Percentiles rank a stretch among this genome's conserved stretches.
Evolutionary conservation across 768 basidiomycete genomes (phyloP).

Genomic region (Kondoa subrosea): DNA sequence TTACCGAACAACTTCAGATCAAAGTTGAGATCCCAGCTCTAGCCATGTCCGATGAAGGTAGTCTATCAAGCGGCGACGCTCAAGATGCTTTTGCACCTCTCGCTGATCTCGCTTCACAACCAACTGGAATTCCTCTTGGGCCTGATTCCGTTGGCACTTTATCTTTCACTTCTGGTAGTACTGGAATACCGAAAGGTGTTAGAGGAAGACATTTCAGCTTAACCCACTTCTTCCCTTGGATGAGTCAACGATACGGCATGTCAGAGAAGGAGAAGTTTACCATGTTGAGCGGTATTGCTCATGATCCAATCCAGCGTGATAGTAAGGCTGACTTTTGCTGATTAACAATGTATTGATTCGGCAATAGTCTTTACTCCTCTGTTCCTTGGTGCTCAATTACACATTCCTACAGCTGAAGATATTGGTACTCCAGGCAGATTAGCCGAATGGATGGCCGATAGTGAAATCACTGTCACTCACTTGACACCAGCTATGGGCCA

Average conservation of each 20-base stretch:
- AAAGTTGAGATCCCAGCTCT: conserved; percentile 82
- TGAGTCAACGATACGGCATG: conserved; percentile 72
- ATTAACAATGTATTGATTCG: conserved; percentile 11
- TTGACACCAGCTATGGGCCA: conserved; percentile 99
- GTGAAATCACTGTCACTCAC: conserved; percentile 83
- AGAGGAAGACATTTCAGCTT: conserved; percentile 83
- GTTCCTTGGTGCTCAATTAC: conserved; percentile 86
- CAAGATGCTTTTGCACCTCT: conserved; percentile 41
- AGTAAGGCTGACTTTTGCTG: conserved; percentile 44
- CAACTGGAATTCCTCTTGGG: conserved; percentile 71
- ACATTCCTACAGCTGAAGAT: conserved; percentile 90
- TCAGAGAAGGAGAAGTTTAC: conserved; percentile 67
- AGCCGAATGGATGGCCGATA: conserved; percentile 95
- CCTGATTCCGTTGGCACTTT: conserved; percentile 88
- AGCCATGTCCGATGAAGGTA: conserved; percentile 49
- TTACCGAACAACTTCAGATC: conserved; percentile 58
- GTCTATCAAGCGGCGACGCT: conserved; percentile 47
- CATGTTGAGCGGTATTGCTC: conserved; percentile 96
- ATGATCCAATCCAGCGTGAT: conserved; percentile 96
- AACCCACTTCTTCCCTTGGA: conserved; percentile 99
- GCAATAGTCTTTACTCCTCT: conserved; percentile 87
- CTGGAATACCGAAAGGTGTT: conserved; percentile 97
- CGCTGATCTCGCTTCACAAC: conserved; percentile 48
- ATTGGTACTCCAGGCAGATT: conserved; percentile 91
- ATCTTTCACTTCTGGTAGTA: conserved; percentile 92